phyloP scores from a whole-genome alignment of 2,329 filamentous ascomycete species.

The Balansia obtecta region DNA sequence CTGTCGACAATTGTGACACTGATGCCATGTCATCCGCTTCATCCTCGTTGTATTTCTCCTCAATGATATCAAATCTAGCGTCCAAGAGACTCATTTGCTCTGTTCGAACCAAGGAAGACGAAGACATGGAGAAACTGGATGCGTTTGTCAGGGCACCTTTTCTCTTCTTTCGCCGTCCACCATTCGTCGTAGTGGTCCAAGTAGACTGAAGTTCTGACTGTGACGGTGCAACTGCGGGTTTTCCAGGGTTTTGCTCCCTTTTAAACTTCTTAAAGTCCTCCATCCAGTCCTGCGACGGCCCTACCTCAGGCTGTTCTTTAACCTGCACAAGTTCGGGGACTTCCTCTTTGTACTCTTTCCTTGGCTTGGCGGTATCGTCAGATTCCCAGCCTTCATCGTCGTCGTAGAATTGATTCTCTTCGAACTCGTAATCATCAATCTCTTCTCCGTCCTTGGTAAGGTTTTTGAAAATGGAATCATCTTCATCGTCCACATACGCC shows the following conservation, averaged over 20 bases:
- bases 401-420: slow-evolving; percentile 47
- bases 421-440: slow-evolving; percentile 69
- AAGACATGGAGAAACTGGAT: slow-evolving; percentile 85
- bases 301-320: slow-evolving; percentile 42
- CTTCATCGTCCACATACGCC: slow-evolving; percentile 77
- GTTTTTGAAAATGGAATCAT: slow-evolving; percentile 74
- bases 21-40: slow-evolving; percentile 39
- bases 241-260: slow-evolving; percentile 50
- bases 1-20: slow-evolving; percentile 47
- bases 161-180: slow-evolving; percentile 80
- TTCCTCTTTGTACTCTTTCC: slow-evolving; percentile 39
- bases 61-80: slow-evolving; percentile 80
- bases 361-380: slow-evolving; percentile 78
- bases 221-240: slow-evolving; percentile 27
- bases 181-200: slow-evolving; percentile 65
- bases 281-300: slow-evolving; percentile 71
- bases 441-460: slow-evolving; percentile 60
- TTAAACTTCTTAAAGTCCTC: slow-evolving; percentile 93
- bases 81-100: slow-evolving; percentile 80
- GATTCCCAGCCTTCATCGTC: slow-evolving; percentile 87
- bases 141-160: slow-evolving; percentile 86
- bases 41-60: slow-evolving; percentile 56
- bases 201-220: slow-evolving; percentile 57
- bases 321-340: slow-evolving; percentile 36
- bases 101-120: slow-evolving; percentile 73